A percentile compares a stretch with the other conserved stretches of the same genome.
Evolutionary conservation across 352 stramenopile species (phyloP).

Genomic region (Globisporangium irregulare): DNA sequence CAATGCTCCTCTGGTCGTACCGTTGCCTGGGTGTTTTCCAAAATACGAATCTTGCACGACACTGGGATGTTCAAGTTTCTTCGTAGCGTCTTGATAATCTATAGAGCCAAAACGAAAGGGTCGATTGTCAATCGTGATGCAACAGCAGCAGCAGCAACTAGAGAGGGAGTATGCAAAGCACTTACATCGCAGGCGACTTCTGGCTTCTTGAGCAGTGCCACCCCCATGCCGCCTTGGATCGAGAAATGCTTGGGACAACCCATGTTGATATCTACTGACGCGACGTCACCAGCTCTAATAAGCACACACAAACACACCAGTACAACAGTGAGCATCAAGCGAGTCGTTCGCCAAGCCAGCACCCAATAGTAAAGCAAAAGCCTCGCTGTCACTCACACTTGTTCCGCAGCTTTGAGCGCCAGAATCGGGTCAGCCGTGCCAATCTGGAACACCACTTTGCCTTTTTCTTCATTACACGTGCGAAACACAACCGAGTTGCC

Average conservation of each 20-base stretch:
- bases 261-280: conserved; percentile 94
- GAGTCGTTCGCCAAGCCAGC: neutral
- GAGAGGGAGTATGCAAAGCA: neutral
- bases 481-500: conserved; percentile 84
- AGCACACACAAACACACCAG: neutral
- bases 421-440: conserved; percentile 76
- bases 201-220: conserved; percentile 85
- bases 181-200: conserved; percentile 81
- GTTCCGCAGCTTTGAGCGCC: conserved; percentile 71
- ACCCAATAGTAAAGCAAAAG: neutral
- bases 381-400: conserved; percentile 48
- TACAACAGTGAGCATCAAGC: neutral
- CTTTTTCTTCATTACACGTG: conserved; percentile 79
- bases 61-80: conserved; percentile 81
- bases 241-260: conserved; percentile 94
- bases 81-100: conserved; percentile 83
- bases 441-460: conserved; percentile 89
- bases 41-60: conserved; percentile 87
- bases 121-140: neutral
- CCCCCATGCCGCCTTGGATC: conserved; percentile 90
- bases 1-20: conserved; percentile 22
- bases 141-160: neutral
- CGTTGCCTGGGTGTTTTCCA: conserved; percentile 61
- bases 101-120: neutral
- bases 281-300: conserved; percentile 75